Conservation (phyloP, 148 eudicot species). For the Arbutus unedo region DNA sequence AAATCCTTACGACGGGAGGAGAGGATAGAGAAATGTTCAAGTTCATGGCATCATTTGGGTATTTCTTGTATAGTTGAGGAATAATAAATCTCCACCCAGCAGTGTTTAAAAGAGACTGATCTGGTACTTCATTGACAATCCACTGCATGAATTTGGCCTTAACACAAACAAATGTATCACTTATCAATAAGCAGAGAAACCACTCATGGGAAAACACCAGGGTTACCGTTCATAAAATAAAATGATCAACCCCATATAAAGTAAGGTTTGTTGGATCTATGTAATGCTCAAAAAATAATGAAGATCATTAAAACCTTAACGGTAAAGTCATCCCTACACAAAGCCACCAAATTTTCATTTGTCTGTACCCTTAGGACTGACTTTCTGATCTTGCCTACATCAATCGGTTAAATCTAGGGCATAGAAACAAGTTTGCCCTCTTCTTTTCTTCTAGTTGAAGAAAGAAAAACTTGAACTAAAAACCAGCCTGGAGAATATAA, state of each 20-base stretch:
- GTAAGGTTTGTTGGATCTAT: background rate
- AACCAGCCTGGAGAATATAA: background rate
- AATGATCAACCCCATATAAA: background rate
- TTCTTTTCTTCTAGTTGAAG: background rate
- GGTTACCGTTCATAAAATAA: background rate
- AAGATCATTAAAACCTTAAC: background rate
- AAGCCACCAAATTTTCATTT: background rate
- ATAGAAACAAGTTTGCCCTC: background rate
- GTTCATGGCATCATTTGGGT: slow-evolving; percentile 71
- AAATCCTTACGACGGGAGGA: slow-evolving; percentile 49
- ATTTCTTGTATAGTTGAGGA: slow-evolving; percentile 71
- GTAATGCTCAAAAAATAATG: background rate
- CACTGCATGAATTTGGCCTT: slow-evolving; percentile 70
- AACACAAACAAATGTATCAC: background rate
- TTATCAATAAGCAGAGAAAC: background rate
- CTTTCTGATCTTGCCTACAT: background rate
- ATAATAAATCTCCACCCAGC: slow-evolving; percentile 80
- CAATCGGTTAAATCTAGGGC: background rate
- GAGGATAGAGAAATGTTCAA: slow-evolving; percentile 59
- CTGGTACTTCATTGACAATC: slow-evolving; percentile 67
- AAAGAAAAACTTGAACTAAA: background rate
- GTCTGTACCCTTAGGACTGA: background rate
- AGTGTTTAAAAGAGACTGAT: slow-evolving; percentile 72
- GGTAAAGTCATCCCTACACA: background rate
- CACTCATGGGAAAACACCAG: background rate